phyloP scores from a whole-genome alignment of 1,284 basidiomycete genomes.

The Cryptococcus sp. region DNA sequence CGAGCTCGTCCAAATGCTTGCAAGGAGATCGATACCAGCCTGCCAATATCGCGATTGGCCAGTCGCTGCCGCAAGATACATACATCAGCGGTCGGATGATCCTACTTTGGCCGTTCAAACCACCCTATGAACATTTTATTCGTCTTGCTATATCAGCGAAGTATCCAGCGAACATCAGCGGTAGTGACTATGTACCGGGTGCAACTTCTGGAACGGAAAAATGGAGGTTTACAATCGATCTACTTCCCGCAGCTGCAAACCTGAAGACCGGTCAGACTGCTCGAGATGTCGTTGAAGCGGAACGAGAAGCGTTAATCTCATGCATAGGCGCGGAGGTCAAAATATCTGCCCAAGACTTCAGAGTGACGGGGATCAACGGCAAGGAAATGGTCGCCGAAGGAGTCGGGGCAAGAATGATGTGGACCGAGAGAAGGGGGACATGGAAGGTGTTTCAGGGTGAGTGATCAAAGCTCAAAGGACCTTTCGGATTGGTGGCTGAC shows the following conservation, averaged over 20 bases:
- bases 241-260: too few relatives aligned
- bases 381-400: neutral
- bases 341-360: neutral
- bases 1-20: too few relatives aligned
- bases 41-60: neutral
- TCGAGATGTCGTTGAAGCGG: too few relatives aligned
- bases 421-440: neutral
- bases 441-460: neutral
- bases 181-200: neutral
- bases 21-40: too few relatives aligned
- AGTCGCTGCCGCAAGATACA: neutral
- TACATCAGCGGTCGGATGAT: neutral
- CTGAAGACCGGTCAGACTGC: too few relatives aligned
- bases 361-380: neutral
- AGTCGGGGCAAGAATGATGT: neutral
- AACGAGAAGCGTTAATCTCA: too few relatives aligned
- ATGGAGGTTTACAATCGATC: neutral
- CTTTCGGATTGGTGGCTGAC: too few relatives aligned
- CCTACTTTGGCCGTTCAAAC: neutral
- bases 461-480: too few relatives aligned
- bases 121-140: neutral
- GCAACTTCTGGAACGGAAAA: neutral
- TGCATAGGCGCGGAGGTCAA: too few relatives aligned
- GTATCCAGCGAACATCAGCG: neutral
- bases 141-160: neutral